Conservation (phyloP, 495 filamentous ascomycete genomes). For the Chaetomium tenue region DNA sequence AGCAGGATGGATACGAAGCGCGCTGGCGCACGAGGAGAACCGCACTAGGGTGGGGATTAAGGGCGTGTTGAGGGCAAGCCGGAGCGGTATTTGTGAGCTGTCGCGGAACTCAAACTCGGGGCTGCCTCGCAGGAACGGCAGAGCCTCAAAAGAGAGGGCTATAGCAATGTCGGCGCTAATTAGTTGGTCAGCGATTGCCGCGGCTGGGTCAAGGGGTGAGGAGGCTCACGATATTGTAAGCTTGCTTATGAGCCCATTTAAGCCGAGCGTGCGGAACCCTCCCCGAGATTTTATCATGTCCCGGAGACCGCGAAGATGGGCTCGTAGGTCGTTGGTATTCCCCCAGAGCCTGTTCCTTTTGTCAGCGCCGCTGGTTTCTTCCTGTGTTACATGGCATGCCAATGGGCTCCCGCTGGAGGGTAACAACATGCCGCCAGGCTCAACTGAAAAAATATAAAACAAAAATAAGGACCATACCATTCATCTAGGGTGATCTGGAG, state of each 20-base stretch:
- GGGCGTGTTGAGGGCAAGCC: constrained; percentile 41
- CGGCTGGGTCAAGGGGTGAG: neutral
- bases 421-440: neutral
- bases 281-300: constrained; percentile 40
- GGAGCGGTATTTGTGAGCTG: constrained; percentile 29
- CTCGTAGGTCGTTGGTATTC: constrained; percentile 31
- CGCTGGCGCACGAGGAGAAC: constrained; percentile 35
- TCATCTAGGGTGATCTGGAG: constrained; percentile 41
- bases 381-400: neutral
- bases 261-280: constrained; percentile 38
- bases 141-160: constrained; percentile 36
- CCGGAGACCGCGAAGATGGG: constrained; percentile 37
- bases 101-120: constrained; percentile 37
- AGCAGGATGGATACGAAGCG: constrained; percentile 33
- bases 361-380: neutral
- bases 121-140: constrained; percentile 31
- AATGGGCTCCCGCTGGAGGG: neutral
- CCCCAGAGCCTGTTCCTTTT: constrained; percentile 32
- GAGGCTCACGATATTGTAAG: constrained; percentile 39
- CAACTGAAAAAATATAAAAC: neutral
- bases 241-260: constrained; percentile 41
- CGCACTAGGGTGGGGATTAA: constrained; percentile 30
- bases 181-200: neutral
- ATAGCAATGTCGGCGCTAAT: constrained; percentile 35
- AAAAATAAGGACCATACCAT: constrained; percentile 29